Base-by-base conservation (phyloP, 2,329 filamentous ascomycete species). In the Lecanoromycetidae sp. region DNA sequence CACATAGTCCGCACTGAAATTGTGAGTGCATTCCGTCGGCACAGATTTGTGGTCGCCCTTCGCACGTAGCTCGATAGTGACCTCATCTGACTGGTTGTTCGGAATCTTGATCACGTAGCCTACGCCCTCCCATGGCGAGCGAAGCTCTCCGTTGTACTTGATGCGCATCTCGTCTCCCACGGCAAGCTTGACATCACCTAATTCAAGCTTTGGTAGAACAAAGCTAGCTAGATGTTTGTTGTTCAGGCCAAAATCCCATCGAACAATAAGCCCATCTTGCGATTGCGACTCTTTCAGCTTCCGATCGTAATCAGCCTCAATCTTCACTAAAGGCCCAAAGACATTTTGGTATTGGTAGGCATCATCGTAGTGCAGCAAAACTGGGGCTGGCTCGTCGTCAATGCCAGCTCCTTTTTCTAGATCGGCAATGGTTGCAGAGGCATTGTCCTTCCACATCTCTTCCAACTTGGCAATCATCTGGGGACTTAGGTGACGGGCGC, bases 31-130 rank as follows among this genome's bases (percentile, higher is more conserved):
- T 59, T 98, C 90, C 0, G 87, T 94, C 0, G 91, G 91, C 1
- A 96, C 86, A 23, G 84, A 86, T 66, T 96, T 96, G 69, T 96
- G 88, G 61, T 94, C 94, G 52, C 87, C 88, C 53, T 91, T 90
- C 59, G 91, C 87, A 56, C 91, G 84, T 61, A 98, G 70, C 64
- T 98, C 91, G 54, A 98, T 83, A 8, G 84, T 93, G 44, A 98
- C 91, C 63, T 98, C 90, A 59, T 98, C 91, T 12, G 88, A 95
- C 69, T 94, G 87, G 66, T 96, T 96, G 73, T 98, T 96, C 19
- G 91, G 93, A 51, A 98, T 96, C 70, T 98, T 98, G 70, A 96
- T 88, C 52, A 98, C 91, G 65, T 98, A 98, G 54, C 91, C 91
- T 27, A 98, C 91, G 30, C 91, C 91, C 63, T 98, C 91, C 91